Evolutionary conservation across 73 alveolate genomes (phyloP).

Genomic region (Diophrys sp.): DNA sequence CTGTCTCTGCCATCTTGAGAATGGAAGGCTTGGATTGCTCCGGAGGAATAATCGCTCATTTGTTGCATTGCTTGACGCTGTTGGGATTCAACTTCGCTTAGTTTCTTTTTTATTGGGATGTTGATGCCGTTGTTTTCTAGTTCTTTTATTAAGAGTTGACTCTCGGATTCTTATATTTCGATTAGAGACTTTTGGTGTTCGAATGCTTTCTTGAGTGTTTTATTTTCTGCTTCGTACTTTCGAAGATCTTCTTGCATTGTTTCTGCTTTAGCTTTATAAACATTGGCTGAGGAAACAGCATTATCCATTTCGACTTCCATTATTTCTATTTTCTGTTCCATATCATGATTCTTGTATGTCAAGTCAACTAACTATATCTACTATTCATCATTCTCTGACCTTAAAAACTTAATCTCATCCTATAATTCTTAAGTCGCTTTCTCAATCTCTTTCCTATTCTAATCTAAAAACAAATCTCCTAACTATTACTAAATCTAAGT

Average conservation of each 20-base stretch:
- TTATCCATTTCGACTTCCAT: constrained; percentile 26
- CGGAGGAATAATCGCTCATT: constrained; percentile 20
- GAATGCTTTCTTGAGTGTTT: constrained; percentile 17
- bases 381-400: constrained; percentile 21
- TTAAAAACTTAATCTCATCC: constrained; percentile 16
- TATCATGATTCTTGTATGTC: constrained; percentile 14
- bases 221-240: constrained; percentile 15
- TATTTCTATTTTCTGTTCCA: constrained; percentile 9
- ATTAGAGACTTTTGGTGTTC: constrained; percentile 36
- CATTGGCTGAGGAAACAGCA: constrained; percentile 7
- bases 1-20: constrained; percentile 5
- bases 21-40: constrained; percentile 11
- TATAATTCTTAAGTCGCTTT: constrained; percentile 7
- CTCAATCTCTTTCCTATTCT: constrained; percentile 24
- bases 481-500: background rate
- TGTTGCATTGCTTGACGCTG: constrained; percentile 24
- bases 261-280: constrained; percentile 28
- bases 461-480: background rate
- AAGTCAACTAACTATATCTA: constrained; percentile 29
- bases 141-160: constrained; percentile 18
- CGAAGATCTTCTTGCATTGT: constrained; percentile 29
- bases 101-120: constrained; percentile 7
- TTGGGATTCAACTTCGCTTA: constrained; percentile 39
- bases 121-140: constrained; percentile 10
- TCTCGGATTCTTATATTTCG: constrained; percentile 39